Conservation (phyloP, 495 filamentous ascomycete genomes). For the Penicillium egyptiacum region DNA sequence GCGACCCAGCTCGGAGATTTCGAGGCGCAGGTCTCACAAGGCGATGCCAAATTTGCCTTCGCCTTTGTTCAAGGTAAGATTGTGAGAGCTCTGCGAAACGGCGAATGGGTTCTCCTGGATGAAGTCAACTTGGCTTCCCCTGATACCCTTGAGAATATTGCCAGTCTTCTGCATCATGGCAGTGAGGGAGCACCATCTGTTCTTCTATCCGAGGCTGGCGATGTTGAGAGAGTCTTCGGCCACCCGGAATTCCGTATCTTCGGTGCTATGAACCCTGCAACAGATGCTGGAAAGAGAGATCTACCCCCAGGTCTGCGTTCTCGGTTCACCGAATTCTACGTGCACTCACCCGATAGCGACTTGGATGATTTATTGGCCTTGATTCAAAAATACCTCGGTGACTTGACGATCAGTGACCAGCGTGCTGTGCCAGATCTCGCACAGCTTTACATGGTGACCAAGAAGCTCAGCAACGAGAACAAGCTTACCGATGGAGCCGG, state of each 20-base stretch:
- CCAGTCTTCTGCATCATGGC: slow-evolving; percentile 74
- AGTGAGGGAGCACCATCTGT: slow-evolving; percentile 70
- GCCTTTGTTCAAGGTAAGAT: slow-evolving; percentile 94
- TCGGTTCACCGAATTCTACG: slow-evolving; percentile 91
- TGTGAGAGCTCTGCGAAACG: slow-evolving; percentile 86
- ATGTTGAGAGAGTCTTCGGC: slow-evolving; percentile 81
- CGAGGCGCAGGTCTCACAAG: slow-evolving; percentile 74
- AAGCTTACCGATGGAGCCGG: slow-evolving; percentile 89
- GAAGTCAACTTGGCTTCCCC: slow-evolving; percentile 96
- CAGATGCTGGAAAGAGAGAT: slow-evolving; percentile 94
- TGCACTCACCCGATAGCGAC: slow-evolving; percentile 82
- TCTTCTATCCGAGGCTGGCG: slow-evolving; percentile 86
- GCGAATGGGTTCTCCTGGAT: slow-evolving; percentile 97
- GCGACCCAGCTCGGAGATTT: slow-evolving; percentile 72
- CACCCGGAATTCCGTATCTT: slow-evolving; percentile 96
- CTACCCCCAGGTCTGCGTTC: slow-evolving; percentile 80
- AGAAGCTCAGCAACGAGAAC: slow-evolving; percentile 76
- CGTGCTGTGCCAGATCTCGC: slow-evolving; percentile 74
- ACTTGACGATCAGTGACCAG: slow-evolving; percentile 61
- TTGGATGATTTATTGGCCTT: slow-evolving; percentile 78
- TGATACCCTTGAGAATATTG: slow-evolving; percentile 91
- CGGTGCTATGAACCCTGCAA: slow-evolving; percentile 98
- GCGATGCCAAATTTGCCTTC: slow-evolving; percentile 84
- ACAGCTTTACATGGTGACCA: slow-evolving; percentile 80
- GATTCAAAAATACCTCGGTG: slow-evolving; percentile 80